Conservation (phyloP, 169 alveolate genomes). For the Cryptosporidium tyzzeri region DNA sequence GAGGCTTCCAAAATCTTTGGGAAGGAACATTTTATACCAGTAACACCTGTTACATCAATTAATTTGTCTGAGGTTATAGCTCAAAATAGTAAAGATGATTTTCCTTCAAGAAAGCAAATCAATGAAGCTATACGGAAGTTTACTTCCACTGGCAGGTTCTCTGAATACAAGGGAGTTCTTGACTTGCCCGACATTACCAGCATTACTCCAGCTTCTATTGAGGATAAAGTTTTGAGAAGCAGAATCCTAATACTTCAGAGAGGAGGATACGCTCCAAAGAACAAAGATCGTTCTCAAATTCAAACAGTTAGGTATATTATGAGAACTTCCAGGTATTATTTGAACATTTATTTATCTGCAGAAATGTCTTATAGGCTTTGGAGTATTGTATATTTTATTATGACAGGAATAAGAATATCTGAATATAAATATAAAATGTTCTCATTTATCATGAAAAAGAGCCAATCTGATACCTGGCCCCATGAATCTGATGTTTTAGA, state of each 20-base stretch:
- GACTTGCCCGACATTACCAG: constrained; percentile 37
- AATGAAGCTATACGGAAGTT: constrained; percentile 55
- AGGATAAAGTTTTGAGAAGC: constrained; percentile 13
- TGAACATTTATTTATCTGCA: constrained; percentile 47
- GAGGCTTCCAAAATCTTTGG: constrained; percentile 26
- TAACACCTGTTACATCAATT: background rate
- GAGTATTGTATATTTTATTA: constrained; percentile 38
- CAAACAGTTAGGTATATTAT: constrained; percentile 40
- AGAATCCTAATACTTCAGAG: constrained; percentile 29
- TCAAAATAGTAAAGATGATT: constrained; percentile 23
- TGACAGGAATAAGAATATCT: constrained; percentile 36
- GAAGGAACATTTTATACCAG: constrained; percentile 13
- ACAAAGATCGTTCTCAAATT: constrained; percentile 20
- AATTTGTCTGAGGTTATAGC: constrained; percentile 27
- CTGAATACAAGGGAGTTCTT: constrained; percentile 16
- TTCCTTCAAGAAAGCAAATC: constrained; percentile 47
- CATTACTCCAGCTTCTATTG: constrained; percentile 19
- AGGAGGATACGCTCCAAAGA: constrained; percentile 50
- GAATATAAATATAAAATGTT: constrained; percentile 21
- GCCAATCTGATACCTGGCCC: constrained; percentile 52
- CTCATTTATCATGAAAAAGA: constrained; percentile 48
- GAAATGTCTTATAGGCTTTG: constrained; percentile 45
- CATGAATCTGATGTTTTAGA: constrained; percentile 68
- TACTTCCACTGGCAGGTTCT: constrained; percentile 21
- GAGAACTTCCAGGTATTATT: constrained; percentile 56